phyloP scores from a whole-genome alignment of 495 filamentous ascomycete species.

The Penicillium cataractarum region DNA sequence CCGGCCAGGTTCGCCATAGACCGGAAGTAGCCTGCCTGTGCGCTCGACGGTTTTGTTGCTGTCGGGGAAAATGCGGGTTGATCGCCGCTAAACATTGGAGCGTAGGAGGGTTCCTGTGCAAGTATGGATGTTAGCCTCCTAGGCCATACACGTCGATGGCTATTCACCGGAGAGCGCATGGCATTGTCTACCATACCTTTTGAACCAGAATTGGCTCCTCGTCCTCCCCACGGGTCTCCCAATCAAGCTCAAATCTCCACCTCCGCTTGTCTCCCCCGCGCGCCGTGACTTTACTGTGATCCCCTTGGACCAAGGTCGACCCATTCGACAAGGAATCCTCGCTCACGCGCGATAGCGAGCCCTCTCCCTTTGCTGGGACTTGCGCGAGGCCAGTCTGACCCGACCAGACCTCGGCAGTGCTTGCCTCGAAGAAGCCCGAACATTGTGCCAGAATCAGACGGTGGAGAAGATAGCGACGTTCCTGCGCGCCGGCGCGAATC shows the following conservation, averaged over 20 bases:
- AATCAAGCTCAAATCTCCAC: constrained; percentile 88
- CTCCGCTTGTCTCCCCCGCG: constrained; percentile 55
- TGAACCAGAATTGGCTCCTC: constrained; percentile 89
- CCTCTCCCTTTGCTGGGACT: constrained; percentile 27
- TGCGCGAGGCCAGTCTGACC: constrained; percentile 37
- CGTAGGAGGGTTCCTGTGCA: constrained; percentile 44
- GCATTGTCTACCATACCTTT: constrained; percentile 54
- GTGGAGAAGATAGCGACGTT: constrained; percentile 84
- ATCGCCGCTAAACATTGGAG: constrained; percentile 55
- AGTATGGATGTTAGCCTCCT: constrained; percentile 7
- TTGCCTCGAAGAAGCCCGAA: constrained; percentile 91
- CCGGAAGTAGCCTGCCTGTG: constrained; percentile 73
- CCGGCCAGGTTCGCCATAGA: constrained; percentile 77
- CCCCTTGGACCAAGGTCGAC: constrained; percentile 46
- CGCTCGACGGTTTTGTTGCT: constrained; percentile 55
- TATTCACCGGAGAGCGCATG: background rate
- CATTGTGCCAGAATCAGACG: constrained; percentile 82
- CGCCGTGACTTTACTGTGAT: constrained; percentile 34
- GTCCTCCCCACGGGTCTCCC: constrained; percentile 67
- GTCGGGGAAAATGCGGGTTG: constrained; percentile 51
- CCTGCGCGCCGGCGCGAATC: constrained; percentile 69
- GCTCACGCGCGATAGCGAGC: constrained; percentile 1
- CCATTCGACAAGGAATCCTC: constrained; percentile 43
- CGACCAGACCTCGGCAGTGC: constrained; percentile 86
- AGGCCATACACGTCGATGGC: too few species aligned